phyloP scores from a whole-genome alignment of 768 basidiomycete species.

The Russula dissimulans region DNA sequence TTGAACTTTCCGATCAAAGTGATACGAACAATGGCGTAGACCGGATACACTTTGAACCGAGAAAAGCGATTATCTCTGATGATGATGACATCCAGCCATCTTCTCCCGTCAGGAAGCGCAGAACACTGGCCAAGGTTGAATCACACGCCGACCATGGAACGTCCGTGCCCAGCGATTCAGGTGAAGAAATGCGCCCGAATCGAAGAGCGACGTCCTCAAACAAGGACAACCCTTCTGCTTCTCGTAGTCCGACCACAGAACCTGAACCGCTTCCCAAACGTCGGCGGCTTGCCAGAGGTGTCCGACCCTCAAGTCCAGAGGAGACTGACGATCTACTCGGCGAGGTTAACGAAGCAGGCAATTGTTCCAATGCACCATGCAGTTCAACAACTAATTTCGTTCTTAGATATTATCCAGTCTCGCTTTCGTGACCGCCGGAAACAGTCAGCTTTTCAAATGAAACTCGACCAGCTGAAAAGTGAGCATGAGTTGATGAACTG shows the following conservation, averaged over 20 bases:
- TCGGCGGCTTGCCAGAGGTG: slow-evolving; percentile 37
- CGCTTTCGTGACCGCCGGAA: slow-evolving; percentile 57
- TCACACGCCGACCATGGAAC: neutral
- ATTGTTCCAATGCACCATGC: slow-evolving; percentile 21
- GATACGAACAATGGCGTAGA: slow-evolving; percentile 34
- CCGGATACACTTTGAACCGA: slow-evolving; percentile 42
- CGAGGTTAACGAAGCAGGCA: slow-evolving; percentile 51
- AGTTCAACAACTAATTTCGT: neutral
- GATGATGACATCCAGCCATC: slow-evolving; percentile 21
- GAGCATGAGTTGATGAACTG: slow-evolving; percentile 18
- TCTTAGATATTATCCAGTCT: slow-evolving; percentile 49
- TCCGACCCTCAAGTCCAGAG: slow-evolving; percentile 33
- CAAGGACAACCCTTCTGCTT: neutral
- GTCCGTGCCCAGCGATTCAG: slow-evolving; percentile 1
- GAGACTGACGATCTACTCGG: slow-evolving; percentile 38
- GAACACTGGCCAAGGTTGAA: slow-evolving; percentile 17
- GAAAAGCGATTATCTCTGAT: slow-evolving; percentile 15
- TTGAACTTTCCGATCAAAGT: neutral
- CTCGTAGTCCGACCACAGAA: slow-evolving; percentile 27
- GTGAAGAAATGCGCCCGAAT: neutral
- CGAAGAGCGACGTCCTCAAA: neutral
- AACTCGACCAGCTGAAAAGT: slow-evolving; percentile 62
- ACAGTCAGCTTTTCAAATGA: slow-evolving; percentile 50
- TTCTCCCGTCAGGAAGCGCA: slow-evolving; percentile 19
- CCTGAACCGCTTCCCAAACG: slow-evolving; percentile 30